Conservation (phyloP, 2,329 filamentous ascomycete genomes). For the Alternaria tenuissima region DNA sequence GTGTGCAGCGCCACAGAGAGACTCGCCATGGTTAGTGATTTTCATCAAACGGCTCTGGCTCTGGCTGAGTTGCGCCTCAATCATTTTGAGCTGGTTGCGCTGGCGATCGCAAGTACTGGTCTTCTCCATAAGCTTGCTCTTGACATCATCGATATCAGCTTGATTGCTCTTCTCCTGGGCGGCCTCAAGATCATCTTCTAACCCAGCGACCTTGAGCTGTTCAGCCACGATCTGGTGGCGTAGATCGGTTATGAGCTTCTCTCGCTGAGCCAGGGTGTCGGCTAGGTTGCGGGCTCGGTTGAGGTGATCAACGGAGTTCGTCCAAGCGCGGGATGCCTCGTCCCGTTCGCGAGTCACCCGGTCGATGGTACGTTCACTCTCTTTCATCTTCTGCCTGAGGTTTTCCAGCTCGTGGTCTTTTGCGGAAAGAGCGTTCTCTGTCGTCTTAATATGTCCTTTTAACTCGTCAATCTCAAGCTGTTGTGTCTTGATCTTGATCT, state of each 20-base stretch:
- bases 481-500: constrained; percentile 24
- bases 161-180: constrained; percentile 14
- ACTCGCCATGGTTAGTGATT: constrained; percentile 19
- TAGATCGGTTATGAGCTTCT: constrained; percentile 18
- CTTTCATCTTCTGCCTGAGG: not conserved
- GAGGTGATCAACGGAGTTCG: constrained; percentile 7
- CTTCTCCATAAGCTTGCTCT: constrained; percentile 30
- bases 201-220: constrained; percentile 10
- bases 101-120: constrained; percentile 27
- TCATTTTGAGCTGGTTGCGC: constrained; percentile 24
- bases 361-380: not conserved
- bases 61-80: constrained; percentile 12
- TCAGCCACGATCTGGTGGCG: constrained; percentile 23
- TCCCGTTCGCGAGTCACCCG: constrained; percentile 9
- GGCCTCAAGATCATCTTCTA: constrained; percentile 24
- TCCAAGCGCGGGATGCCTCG: not conserved
- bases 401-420: not conserved
- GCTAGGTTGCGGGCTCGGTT: constrained; percentile 8
- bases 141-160: constrained; percentile 14
- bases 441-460: constrained; percentile 13
- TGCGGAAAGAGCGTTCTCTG: constrained; percentile 10
- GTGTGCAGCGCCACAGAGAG: constrained; percentile 38
- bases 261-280: constrained; percentile 17
- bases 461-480: constrained; percentile 22
- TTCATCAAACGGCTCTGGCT: constrained; percentile 15